A percentile compares a stretch with the other conserved stretches of the same genome.
Evolutionary conservation across 805 yeast species (phyloP).

Genomic region (Pichia gijzeniarum): DNA sequence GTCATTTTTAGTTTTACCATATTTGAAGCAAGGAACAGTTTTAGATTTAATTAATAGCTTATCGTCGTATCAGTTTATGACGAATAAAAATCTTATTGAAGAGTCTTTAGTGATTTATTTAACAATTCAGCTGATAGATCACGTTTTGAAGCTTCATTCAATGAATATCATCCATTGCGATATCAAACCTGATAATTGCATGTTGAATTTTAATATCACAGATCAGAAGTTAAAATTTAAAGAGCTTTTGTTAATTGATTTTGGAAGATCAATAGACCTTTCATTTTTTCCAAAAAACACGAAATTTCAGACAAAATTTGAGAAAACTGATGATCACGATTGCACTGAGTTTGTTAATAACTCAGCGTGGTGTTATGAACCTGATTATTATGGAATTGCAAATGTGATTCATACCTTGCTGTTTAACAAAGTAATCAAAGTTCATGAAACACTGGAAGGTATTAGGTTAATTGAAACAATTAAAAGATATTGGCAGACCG

Average conservation of each 20-base stretch:
- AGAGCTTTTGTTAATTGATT: constrained; percentile 52
- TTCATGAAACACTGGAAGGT: constrained; percentile 20
- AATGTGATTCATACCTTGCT: constrained; percentile 64
- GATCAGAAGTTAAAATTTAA: constrained; percentile 16
- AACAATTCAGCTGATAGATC: constrained; percentile 55
- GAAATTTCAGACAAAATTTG: constrained; percentile 54
- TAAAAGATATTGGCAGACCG: constrained; percentile 71
- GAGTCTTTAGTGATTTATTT: constrained; percentile 60
- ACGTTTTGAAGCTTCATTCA: constrained; percentile 55
- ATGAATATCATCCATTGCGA: constrained; percentile 77
- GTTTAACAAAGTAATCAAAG: constrained; percentile 58
- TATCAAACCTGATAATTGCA: constrained; percentile 78
- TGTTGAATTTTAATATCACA: constrained; percentile 47
- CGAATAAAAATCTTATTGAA: constrained; percentile 35
- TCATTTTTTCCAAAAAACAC: constrained; percentile 44
- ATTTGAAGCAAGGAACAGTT: constrained; percentile 64
- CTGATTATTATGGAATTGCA: constrained; percentile 82
- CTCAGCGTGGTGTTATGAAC: constrained; percentile 67
- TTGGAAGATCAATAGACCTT: constrained; percentile 75
- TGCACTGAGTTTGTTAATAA: constrained; percentile 62
- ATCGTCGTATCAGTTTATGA: constrained; percentile 15
- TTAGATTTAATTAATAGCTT: constrained; percentile 57
- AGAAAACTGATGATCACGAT: constrained; percentile 53
- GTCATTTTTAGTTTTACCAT: constrained; percentile 59
- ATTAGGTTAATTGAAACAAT: constrained; percentile 38